Conservation (phyloP, 1,139 yeast species). For the Hyphopichia khmerensis region DNA sequence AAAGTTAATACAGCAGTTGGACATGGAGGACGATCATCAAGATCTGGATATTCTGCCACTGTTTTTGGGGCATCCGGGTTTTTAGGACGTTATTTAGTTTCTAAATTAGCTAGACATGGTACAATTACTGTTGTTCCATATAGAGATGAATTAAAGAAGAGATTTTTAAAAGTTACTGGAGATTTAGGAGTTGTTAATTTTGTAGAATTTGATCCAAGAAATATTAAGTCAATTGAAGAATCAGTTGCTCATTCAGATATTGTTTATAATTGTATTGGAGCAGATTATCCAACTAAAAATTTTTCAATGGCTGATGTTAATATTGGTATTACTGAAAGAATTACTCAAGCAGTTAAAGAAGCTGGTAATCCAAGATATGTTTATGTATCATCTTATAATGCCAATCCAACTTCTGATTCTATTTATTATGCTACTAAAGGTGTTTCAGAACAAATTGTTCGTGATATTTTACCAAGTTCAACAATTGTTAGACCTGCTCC, state of each 20-base stretch:
- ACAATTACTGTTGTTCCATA: constrained; percentile 74
- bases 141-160: constrained; percentile 76
- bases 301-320: constrained; percentile 82
- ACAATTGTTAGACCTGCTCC: constrained; percentile 88
- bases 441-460: constrained; percentile 70
- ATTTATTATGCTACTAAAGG: constrained; percentile 80
- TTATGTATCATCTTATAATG: constrained; percentile 81
- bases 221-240: constrained; percentile 72
- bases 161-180: constrained; percentile 81
- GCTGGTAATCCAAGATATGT: constrained; percentile 74
- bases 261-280: constrained; percentile 78
- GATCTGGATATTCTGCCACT: constrained; percentile 90
- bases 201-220: constrained; percentile 81
- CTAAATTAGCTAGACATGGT: constrained; percentile 81
- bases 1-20: constrained; percentile 71
- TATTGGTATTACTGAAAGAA: constrained; percentile 75
- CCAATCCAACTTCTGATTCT: constrained; percentile 66
- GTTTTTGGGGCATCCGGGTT: constrained; percentile 85
- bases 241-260: constrained; percentile 81
- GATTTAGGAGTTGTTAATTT: constrained; percentile 87
- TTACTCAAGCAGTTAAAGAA: constrained; percentile 70
- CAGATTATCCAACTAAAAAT: constrained; percentile 76
- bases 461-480: constrained; percentile 67
- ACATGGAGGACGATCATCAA: constrained; percentile 79
- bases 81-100: constrained; percentile 69